Evolutionary conservation across 495 filamentous ascomycete species (phyloP).

Genomic region (Margaritispora aquatica): DNA sequence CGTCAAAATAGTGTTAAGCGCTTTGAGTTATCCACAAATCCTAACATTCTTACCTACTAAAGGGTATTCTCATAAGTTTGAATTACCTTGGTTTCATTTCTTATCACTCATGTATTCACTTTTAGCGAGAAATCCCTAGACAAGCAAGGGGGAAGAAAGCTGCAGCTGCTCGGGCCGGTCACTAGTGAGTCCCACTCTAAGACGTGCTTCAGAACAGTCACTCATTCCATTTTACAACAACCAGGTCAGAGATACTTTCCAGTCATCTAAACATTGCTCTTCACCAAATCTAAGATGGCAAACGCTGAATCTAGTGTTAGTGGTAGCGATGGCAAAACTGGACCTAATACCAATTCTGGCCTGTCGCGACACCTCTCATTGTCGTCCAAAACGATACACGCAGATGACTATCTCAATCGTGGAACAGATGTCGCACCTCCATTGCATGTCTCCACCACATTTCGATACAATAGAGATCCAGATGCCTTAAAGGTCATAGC

Average conservation of each 20-base stretch:
- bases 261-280: too few species aligned
- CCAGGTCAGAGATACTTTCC: too few species aligned
- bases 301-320: neutral
- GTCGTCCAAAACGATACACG: slow-evolving; percentile 76
- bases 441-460: slow-evolving; percentile 83
- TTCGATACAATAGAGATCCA: slow-evolving; percentile 69
- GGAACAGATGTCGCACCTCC: slow-evolving; percentile 75
- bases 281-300: slow-evolving; percentile 11
- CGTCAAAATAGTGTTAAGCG: too few species aligned
- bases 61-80: too few species aligned
- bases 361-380: slow-evolving; percentile 33
- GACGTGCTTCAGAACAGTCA: neutral
- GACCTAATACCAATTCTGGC: slow-evolving; percentile 1
- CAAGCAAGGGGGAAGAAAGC: neutral
- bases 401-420: slow-evolving; percentile 69
- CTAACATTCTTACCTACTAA: too few species aligned
- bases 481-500: slow-evolving; percentile 46
- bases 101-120: too few species aligned
- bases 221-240: neutral
- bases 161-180: neutral
- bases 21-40: too few species aligned
- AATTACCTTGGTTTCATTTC: too few species aligned
- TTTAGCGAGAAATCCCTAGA: neutral
- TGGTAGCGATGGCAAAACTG: slow-evolving; percentile 2
- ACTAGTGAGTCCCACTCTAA: neutral